phyloP scores from a whole-genome alignment of 225 moss, liverwort and hornwort genomes.

The Lunularia cruciata region DNA sequence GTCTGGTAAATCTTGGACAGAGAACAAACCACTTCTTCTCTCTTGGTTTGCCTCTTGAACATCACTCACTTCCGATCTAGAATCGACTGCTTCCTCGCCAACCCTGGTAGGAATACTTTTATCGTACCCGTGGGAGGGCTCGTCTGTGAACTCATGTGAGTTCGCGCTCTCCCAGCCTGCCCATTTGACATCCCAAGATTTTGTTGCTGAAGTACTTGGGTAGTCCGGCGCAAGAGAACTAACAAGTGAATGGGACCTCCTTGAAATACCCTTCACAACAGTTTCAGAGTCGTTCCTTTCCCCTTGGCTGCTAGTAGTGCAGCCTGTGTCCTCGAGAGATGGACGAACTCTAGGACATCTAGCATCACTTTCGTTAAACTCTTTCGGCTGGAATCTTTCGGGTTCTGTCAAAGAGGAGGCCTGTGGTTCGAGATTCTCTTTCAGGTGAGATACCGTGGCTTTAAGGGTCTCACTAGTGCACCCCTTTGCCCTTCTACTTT shows the following conservation, averaged over 20 bases:
- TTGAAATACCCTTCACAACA: not conserved
- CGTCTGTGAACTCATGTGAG: not conserved
- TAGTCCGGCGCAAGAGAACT: too few relatives aligned
- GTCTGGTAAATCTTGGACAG: not conserved
- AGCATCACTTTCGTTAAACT: slow-evolving; percentile 1
- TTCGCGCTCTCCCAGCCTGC: not conserved
- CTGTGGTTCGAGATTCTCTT: slow-evolving; percentile 9
- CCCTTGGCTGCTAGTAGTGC: slow-evolving; percentile 2
- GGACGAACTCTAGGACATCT: not conserved
- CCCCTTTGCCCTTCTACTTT: slow-evolving; percentile 33
- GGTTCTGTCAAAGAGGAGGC: slow-evolving; percentile 6
- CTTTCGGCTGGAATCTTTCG: not conserved
- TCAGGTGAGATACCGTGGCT: slow-evolving; percentile 14
- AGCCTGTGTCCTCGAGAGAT: not conserved
- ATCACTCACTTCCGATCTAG: too few relatives aligned
- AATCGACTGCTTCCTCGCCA: not conserved
- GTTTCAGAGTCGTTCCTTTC: not conserved
- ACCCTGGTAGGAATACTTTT: not conserved
- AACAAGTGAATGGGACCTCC: too few relatives aligned
- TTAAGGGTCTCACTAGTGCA: slow-evolving; percentile 14
- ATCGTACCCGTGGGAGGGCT: not conserved
- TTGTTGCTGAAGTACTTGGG: too few relatives aligned
- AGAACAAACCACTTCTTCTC: not conserved
- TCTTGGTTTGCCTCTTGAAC: not conserved
- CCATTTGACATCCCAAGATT: not conserved